phyloP scores from a whole-genome alignment of 2,329 filamentous ascomycete species.

The Scopulariopsis brevicaulis region DNA sequence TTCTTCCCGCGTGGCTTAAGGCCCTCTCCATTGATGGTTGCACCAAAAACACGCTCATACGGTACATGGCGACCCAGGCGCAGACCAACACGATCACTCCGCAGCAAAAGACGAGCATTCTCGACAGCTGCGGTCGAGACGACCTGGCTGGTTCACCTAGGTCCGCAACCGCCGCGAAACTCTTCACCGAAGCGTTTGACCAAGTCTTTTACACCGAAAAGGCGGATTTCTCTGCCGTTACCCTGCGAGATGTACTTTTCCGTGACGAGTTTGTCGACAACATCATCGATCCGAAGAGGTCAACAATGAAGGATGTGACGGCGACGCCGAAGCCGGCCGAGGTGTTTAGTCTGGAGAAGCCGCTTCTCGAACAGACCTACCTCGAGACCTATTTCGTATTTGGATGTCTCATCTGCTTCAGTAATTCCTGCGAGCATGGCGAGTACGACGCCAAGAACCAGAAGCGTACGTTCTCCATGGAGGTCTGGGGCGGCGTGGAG shows the following conservation, averaged over 20 bases:
- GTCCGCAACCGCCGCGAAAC: constrained; percentile 28
- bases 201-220: constrained; percentile 32
- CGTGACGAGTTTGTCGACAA: constrained; percentile 42
- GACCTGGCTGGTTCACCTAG: constrained; percentile 24
- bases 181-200: constrained; percentile 47
- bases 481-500: constrained; percentile 10
- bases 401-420: constrained; percentile 47
- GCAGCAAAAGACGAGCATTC: constrained; percentile 39
- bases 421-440: constrained; percentile 50
- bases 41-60: constrained; percentile 34
- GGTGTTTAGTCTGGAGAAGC: constrained; percentile 13
- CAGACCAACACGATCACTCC: constrained; percentile 37
- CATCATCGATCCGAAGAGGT: constrained; percentile 40
- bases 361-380: constrained; percentile 14
- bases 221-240: constrained; percentile 24
- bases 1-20: constrained; percentile 42
- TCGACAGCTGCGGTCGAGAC: constrained; percentile 33
- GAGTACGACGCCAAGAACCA: constrained; percentile 43
- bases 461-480: constrained; percentile 43
- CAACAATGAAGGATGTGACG: constrained; percentile 28
- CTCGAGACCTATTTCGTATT: constrained; percentile 43
- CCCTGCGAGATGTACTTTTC: constrained; percentile 38
- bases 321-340: constrained; percentile 17
- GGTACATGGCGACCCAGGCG: constrained; percentile 38
- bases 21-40: constrained; percentile 37